A percentile compares a stretch with the other conserved stretches of the same genome.
These are phyloP conservation scores for Lagenaria siceraria DNA, from an alignment of 306 rosid genomes.

Conservation along the genomic window DNA sequence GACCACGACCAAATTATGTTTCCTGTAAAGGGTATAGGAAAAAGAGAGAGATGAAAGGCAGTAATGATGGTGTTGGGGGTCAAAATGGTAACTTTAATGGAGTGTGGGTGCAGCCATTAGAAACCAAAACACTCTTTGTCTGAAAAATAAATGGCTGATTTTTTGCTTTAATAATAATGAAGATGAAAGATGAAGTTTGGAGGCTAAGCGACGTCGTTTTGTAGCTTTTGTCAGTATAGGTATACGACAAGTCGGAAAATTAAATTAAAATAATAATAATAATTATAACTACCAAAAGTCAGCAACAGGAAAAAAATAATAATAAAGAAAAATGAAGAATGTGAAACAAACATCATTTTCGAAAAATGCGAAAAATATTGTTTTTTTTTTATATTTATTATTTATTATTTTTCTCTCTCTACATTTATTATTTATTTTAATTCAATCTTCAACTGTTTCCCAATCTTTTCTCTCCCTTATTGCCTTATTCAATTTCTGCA, in stretches of 20 bases:
- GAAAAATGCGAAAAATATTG: not conserved
- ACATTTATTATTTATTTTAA: not conserved
- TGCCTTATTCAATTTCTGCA: not conserved
- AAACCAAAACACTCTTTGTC: slow-evolving; percentile 1
- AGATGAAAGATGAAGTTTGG: not conserved
- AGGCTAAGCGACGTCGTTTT: not conserved
- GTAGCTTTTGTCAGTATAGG: not conserved
- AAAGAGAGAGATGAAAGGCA: not conserved
- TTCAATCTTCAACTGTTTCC: not conserved
- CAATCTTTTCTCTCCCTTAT: not conserved
- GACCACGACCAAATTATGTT: not conserved
- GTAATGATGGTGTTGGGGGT: slow-evolving; percentile 5
- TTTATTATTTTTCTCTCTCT: not conserved
- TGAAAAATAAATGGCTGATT: not conserved
- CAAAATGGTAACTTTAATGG: slow-evolving; percentile 2
- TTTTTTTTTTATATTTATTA: not conserved
- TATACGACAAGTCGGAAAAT: not conserved
- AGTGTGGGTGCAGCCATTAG: slow-evolving; percentile 4
- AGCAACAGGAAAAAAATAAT: not conserved
- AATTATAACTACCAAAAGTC: not conserved
- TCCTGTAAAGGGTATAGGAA: not conserved
- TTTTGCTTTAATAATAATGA: not conserved
- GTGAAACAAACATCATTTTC: not conserved
- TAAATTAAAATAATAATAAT: not conserved
- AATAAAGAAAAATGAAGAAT: not conserved